A percentile compares a stretch with the other conserved stretches of the same genome.
These are phyloP conservation scores for Penicillium brasilianum DNA, from an alignment of 2,329 filamentous ascomycete species.

Conservation along the genomic window DNA sequence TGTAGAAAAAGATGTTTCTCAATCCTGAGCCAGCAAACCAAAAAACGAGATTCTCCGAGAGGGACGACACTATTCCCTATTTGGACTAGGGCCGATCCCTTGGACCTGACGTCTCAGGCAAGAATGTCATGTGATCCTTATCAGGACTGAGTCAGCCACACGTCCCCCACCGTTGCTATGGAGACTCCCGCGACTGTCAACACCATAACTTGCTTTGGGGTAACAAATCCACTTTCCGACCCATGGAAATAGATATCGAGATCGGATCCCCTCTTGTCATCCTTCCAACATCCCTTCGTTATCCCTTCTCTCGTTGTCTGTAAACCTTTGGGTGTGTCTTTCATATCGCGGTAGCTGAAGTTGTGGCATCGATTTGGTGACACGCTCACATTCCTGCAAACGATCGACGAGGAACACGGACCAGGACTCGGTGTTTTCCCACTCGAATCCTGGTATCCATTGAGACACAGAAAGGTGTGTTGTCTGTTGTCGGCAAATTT, in stretches of 20 bases:
- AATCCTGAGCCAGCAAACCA: neutral
- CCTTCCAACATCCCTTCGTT: constrained; percentile 31
- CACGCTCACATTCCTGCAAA: constrained; percentile 28
- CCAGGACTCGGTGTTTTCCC: constrained; percentile 23
- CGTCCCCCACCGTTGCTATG: constrained; percentile 35
- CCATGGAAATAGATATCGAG: constrained; percentile 34
- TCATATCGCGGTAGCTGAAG: constrained; percentile 11
- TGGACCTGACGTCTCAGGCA: constrained; percentile 16
- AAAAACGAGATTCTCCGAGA: constrained; percentile 20
- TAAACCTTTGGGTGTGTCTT: constrained; percentile 17
- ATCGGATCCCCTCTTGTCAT: constrained; percentile 25
- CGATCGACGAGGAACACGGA: constrained; percentile 29
- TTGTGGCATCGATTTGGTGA: constrained; percentile 29
- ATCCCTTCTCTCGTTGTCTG: constrained; percentile 22
- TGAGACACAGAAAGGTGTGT: constrained; percentile 29
- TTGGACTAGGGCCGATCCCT: constrained; percentile 24
- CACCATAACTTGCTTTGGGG: constrained; percentile 36
- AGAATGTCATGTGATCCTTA: constrained; percentile 19
- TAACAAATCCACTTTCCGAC: constrained; percentile 34
- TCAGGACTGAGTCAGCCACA: constrained; percentile 24
- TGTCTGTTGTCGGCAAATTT: constrained; percentile 4
- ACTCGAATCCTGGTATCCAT: constrained; percentile 23
- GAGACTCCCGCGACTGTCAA: constrained; percentile 43
- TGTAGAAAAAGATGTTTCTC: constrained; percentile 18
- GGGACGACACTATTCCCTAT: constrained; percentile 15